Conservation (phyloP, 106 monocot species). For the Allium cepa region DNA sequence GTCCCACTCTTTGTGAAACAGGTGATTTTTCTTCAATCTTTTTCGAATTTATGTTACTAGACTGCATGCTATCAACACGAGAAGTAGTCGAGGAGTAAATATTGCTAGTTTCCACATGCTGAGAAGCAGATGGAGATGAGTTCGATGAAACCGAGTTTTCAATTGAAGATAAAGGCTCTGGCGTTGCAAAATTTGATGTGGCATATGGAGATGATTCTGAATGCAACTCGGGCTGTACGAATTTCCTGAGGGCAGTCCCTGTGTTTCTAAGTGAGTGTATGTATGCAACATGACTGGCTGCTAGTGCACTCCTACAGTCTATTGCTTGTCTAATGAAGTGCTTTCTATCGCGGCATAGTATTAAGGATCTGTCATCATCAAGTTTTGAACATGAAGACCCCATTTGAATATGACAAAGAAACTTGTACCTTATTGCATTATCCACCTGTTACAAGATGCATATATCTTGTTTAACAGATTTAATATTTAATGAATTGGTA, state of each 20-base stretch:
- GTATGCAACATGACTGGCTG: constrained; percentile 68
- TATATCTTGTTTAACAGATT: too few relatives aligned
- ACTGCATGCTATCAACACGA: constrained; percentile 79
- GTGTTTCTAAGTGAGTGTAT: constrained; percentile 73
- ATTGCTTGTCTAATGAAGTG: constrained; percentile 71
- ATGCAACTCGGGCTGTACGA: constrained; percentile 45
- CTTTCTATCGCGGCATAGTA: constrained; percentile 80
- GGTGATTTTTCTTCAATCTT: constrained; percentile 55
- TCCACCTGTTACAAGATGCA: too few relatives aligned
- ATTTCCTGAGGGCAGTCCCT: constrained; percentile 68
- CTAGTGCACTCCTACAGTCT: constrained; percentile 68
- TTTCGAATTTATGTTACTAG: constrained; percentile 30
- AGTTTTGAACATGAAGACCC: constrained; percentile 57
- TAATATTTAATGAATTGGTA: too few relatives aligned
- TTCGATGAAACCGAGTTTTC: constrained; percentile 50
- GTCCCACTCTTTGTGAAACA: constrained; percentile 27
- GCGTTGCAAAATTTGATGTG: constrained; percentile 63
- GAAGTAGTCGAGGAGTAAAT: constrained; percentile 53
- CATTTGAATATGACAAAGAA: constrained; percentile 23
- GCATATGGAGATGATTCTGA: constrained; percentile 54
- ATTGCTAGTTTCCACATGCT: constrained; percentile 33
- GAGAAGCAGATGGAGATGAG: constrained; percentile 55
- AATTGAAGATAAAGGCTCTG: constrained; percentile 37
- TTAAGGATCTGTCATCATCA: constrained; percentile 79
- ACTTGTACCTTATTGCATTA: too few relatives aligned